Evolutionary conservation across 805 yeast species (phyloP), one percentile per base, ranked within the genome.

Genomic region (Kodamaea sagamina): DNA sequence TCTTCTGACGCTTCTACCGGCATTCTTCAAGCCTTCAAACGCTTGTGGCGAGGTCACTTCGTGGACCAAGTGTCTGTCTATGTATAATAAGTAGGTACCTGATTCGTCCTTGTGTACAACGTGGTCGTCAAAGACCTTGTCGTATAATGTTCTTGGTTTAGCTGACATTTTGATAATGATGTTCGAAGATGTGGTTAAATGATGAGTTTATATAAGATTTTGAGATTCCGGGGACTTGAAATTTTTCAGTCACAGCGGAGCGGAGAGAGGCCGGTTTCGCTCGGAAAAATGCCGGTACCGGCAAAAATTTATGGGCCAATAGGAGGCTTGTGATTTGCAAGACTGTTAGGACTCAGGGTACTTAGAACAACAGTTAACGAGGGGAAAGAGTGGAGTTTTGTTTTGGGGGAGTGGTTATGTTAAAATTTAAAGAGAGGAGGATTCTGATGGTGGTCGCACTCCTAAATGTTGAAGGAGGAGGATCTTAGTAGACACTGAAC

Each of bases 11-110:
- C 66, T 64, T 74, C 99, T 84, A 37, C 85, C 87, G 11, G 97
- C 96, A 58, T 82, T 85, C 50, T 75, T 78, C 57, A 93, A 78
- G 39, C 99, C 99, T 71, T 93, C 99, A 61, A 93, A 93, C 8
- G 99, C 99, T 69, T 93, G 99, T 26, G 99, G 99, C 21, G 98
- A 92, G 1, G 99, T 93, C 41, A 93, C 99, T 71, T 93, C 99
- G 67, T 93, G 99, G 39, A 93, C 96, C 54, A 93, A 75, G 67
- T 93, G 99, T 70, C 99, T 87, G 70, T 93, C 99, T 47, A 93
- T 92, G 68, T 88, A 93, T 48, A 93, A 68, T 49, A 93, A 75
- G 61, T 78, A 84, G 15, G 97, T 89, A 19, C 95, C 95, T 26
- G 88, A 79, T 42, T 87, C 92, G 55, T 89, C 96, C 60, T 81